Evolutionary conservation across 1,139 yeast genomes (phyloP), one percentile per base, ranked within the genome.

Genomic region (Chernovozyma sophiae-reginae): DNA sequence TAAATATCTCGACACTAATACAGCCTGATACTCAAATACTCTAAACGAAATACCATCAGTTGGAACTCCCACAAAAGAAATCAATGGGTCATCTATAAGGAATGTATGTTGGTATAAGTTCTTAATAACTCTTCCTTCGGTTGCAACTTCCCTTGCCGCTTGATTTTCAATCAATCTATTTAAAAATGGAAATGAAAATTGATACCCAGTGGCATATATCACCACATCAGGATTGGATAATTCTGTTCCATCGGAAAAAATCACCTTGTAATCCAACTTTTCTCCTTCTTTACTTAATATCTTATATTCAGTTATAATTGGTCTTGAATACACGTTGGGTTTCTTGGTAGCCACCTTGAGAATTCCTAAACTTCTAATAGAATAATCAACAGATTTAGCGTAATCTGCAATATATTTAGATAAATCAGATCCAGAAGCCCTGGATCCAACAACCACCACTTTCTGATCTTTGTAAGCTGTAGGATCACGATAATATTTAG

Each of bases 341-440:
- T 49, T 46, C 1, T 52, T 52, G 12, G 54, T 43, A 2, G 42
- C 15, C 8, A 42, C 35, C 4, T 44, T 50, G 2, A 52, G 44
- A n/a, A 39, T 34, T 12, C 48, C 43, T 4, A 36, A 31, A 24
- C 49, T 50, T 25, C 68, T 48, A 15, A 58, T 51, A 14, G 65
- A 60, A 43, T 62, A 67, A 41, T 53, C 53, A 3, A 62, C 65
- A 1, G 30, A 36, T 2, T 47, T 43, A 10, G 60, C 62, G 17
- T 45, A 39, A 14, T 49, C 48, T 3, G 62, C 53, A 3, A 62
- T 43, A 19, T 52, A 54, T 35, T 53, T 51, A 2, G 60, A 56
- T 39, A 70, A 55, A 44, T 71, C 77, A 4, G 65, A 61, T 2
- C 74, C 75, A 3, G 72, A 66, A 1, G 75, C 67, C 32, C 74